Evolutionary conservation across 2,329 filamentous ascomycete genomes (phyloP).

Genomic region (Rutstroemia sydowiana): DNA sequence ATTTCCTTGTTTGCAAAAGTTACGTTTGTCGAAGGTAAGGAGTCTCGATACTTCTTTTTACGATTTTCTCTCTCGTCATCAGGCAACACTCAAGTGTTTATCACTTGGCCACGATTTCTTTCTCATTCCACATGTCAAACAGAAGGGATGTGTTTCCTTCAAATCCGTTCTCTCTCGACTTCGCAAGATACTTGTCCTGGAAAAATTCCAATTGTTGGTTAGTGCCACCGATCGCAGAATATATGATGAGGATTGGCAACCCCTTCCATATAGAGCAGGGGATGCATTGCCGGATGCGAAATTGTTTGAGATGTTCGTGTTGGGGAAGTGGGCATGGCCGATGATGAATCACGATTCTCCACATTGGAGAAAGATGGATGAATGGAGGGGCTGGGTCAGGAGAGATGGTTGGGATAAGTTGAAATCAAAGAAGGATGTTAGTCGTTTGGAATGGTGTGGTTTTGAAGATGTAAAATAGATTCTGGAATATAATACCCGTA

Average conservation of each 20-base stretch:
- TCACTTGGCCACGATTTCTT: slow-evolving; percentile 1
- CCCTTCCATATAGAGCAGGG: not conserved
- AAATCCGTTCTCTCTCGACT: not conserved
- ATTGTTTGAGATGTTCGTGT: slow-evolving; percentile 5
- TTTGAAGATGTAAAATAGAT: not conserved
- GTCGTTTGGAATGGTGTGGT: not conserved
- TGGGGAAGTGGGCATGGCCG: slow-evolving; percentile 3
- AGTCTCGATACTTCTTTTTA: not conserved
- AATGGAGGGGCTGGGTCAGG: slow-evolving; percentile 6
- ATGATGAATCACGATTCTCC: slow-evolving; percentile 6
- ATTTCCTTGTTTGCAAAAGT: not conserved
- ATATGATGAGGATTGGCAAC: not conserved
- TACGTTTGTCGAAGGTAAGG: slow-evolving; percentile 4
- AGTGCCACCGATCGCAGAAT: not conserved
- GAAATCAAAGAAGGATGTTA: not conserved
- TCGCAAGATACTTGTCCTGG: not conserved
- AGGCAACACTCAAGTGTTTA: not conserved
- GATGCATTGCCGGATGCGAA: not conserved
- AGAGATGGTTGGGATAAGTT: not conserved
- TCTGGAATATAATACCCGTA: not conserved
- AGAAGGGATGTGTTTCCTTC: not conserved
- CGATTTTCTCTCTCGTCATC: not conserved
- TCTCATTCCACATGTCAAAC: not conserved
- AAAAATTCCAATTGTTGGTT: slow-evolving; percentile 9
- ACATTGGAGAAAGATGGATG: slow-evolving; percentile 2